phyloP scores from a whole-genome alignment of 2,329 filamentous ascomycete genomes.

The Talaromyces albobiverticillius region DNA sequence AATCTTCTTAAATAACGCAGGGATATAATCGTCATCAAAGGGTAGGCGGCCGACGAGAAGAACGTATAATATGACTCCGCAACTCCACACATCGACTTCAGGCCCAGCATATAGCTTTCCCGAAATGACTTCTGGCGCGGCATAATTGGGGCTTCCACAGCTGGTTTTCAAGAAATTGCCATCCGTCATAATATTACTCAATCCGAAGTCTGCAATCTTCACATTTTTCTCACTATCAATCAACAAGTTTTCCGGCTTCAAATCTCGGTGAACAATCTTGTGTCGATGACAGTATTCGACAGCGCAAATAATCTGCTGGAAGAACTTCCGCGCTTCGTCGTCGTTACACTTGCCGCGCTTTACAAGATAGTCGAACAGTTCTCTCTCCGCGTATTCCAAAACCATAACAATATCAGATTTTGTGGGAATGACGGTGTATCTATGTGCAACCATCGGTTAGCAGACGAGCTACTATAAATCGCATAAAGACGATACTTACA shows the following conservation, averaged over 20 bases:
- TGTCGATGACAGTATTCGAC: conserved; percentile 98
- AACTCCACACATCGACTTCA: conserved; percentile 86
- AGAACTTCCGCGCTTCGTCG: conserved; percentile 90
- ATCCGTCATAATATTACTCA: conserved; percentile 99
- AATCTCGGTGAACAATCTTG: conserved; percentile 96
- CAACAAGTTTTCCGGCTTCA: conserved; percentile 95
- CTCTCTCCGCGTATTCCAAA: conserved; percentile 91
- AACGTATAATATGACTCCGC: conserved; percentile 65
- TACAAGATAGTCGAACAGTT: conserved; percentile 98
- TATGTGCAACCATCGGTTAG: conserved; percentile 36
- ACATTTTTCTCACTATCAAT: conserved; percentile 95
- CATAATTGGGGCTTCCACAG: conserved; percentile 97
- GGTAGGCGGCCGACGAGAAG: conserved; percentile 69
- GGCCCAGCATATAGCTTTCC: conserved; percentile 96
- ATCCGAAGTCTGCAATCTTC: conserved; percentile 97
- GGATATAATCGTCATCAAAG: conserved; percentile 98
- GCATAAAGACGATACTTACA: conserved; percentile 65
- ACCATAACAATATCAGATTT: conserved; percentile 97
- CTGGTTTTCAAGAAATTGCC: conserved; percentile 99
- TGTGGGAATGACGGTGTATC: conserved; percentile 95
- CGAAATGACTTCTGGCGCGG: conserved; percentile 94
- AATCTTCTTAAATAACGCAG: conserved; percentile 96
- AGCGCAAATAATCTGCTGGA: conserved; percentile 97
- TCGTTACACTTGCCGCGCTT: conserved; percentile 90
- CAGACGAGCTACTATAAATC: conserved; percentile 3